Percentiles rank a stretch among this genome's conserved stretches.
phyloP scores from a whole-genome alignment of 352 stramenopile genomes.

The Sclerospora graminicola region DNA sequence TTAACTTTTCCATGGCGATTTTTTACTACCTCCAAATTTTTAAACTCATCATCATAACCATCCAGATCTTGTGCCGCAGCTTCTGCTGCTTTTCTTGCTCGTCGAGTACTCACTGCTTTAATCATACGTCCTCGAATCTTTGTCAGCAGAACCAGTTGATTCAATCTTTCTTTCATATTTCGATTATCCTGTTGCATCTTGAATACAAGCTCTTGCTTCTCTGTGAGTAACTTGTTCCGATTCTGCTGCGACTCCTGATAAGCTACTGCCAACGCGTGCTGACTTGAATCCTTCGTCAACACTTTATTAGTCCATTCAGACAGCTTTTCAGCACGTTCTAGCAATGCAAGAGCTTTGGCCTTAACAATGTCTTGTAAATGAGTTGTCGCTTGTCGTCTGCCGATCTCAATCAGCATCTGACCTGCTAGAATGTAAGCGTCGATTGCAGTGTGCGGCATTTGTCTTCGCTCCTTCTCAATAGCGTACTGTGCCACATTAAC shows the following conservation, averaged over 20 bases:
- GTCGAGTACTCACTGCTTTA: slow-evolving; percentile 32
- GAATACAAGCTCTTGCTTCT: slow-evolving; percentile 51
- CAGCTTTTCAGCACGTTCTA: slow-evolving; percentile 64
- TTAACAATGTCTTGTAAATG: slow-evolving; percentile 74
- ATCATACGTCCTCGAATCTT: slow-evolving; percentile 46
- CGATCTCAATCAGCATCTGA: slow-evolving; percentile 56
- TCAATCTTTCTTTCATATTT: slow-evolving; percentile 45
- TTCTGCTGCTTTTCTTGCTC: slow-evolving; percentile 37
- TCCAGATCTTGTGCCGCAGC: slow-evolving; percentile 2
- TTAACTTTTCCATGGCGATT: slow-evolving; percentile 2
- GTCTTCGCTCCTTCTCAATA: slow-evolving; percentile 56
- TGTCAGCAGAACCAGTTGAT: slow-evolving; percentile 47
- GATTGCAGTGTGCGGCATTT: slow-evolving; percentile 55
- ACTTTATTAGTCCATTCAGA: slow-evolving; percentile 51
- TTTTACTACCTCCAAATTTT: slow-evolving; percentile 8
- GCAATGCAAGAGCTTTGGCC: slow-evolving; percentile 59
- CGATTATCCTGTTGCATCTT: slow-evolving; percentile 54
- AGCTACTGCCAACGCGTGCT: slow-evolving; percentile 32
- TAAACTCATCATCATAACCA: not conserved
- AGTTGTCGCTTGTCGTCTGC: slow-evolving; percentile 39
- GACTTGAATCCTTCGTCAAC: slow-evolving; percentile 21
- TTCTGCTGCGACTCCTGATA: slow-evolving; percentile 38
- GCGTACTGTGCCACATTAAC: slow-evolving; percentile 52
- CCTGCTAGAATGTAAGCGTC: slow-evolving; percentile 61
- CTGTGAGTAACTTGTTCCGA: slow-evolving; percentile 26